These are phyloP conservation scores for Escallonia herrerae DNA, from an alignment of 129 eudicot genomes.

Conservation along the genomic window DNA sequence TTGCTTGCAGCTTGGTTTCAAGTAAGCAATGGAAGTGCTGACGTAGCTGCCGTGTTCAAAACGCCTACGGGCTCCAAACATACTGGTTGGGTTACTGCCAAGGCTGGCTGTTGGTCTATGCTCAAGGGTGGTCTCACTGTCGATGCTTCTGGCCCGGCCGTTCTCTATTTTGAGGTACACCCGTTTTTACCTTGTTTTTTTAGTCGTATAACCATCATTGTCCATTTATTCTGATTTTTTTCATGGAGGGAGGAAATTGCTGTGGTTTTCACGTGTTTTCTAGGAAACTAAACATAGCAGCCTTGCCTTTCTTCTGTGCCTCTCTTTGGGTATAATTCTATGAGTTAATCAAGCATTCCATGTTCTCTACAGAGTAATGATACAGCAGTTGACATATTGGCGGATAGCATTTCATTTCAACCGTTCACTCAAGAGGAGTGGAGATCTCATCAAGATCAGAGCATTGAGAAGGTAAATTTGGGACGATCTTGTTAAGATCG, in stretches of 20 bases:
- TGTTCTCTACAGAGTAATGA: slow-evolving; percentile 29
- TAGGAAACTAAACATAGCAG: too few species aligned
- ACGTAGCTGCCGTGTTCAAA: slow-evolving; percentile 45
- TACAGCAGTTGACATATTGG: slow-evolving; percentile 41
- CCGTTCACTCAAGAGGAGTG: slow-evolving; percentile 67
- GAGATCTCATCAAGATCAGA: slow-evolving; percentile 54
- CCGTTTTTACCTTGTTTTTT: too few species aligned
- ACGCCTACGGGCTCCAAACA: slow-evolving; percentile 22
- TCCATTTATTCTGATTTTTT: too few species aligned
- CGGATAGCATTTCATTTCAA: slow-evolving; percentile 58
- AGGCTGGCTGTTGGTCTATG: slow-evolving; percentile 73
- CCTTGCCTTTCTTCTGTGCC: too few species aligned
- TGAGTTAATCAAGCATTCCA: not conserved
- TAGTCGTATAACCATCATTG: too few species aligned
- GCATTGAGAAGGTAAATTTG: slow-evolving; percentile 47
- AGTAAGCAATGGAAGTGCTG: slow-evolving; percentile 33
- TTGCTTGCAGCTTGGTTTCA: slow-evolving; percentile 60
- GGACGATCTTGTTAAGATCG: too few species aligned
- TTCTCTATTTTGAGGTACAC: slow-evolving; percentile 47
- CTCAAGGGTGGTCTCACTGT: slow-evolving; percentile 63
- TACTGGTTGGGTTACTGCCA: slow-evolving; percentile 46
- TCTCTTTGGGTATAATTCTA: too few species aligned
- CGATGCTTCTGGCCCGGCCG: slow-evolving; percentile 31
- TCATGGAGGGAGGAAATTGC: too few species aligned
- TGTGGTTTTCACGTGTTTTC: too few species aligned